Evolutionary conservation across 2,329 filamentous ascomycete species (phyloP).

Genomic region (Phaeophleospora eucalypticola): DNA sequence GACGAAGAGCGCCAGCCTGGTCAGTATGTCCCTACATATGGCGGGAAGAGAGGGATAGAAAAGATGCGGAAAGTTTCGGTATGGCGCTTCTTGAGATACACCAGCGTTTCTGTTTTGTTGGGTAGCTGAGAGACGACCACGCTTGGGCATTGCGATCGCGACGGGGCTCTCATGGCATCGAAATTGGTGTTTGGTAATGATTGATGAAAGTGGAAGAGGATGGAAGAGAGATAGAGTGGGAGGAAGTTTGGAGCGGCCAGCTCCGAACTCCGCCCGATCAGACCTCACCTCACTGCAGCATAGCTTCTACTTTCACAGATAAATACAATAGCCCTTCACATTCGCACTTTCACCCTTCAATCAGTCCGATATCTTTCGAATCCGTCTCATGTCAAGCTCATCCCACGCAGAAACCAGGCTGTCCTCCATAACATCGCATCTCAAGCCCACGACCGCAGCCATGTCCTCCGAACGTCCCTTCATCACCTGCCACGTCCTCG

Average conservation of each 20-base stretch:
- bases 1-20: too few species aligned
- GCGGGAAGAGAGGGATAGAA: too few species aligned
- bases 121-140: too few species aligned
- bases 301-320: neutral
- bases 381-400: neutral
- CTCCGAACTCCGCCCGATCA: constrained; percentile 2
- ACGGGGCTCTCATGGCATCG: too few species aligned
- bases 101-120: too few species aligned
- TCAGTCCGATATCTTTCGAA: neutral
- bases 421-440: constrained; percentile 8
- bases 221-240: neutral
- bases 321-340: neutral
- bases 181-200: too few species aligned
- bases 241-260: neutral
- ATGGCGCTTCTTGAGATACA: neutral
- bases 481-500: constrained; percentile 84
- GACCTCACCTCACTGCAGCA: neutral
- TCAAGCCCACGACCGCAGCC: constrained; percentile 6
- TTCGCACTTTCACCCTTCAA: neutral
- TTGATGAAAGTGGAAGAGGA: too few species aligned
- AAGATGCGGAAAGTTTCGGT: too few species aligned
- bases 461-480: constrained; percentile 42
- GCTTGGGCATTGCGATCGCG: too few species aligned
- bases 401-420: constrained; percentile 8
- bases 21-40: too few species aligned